A percentile compares a stretch with the other conserved stretches of the same genome.
phyloP scores from a whole-genome alignment of 345 rosid species.

The Eutrema japonicum region DNA sequence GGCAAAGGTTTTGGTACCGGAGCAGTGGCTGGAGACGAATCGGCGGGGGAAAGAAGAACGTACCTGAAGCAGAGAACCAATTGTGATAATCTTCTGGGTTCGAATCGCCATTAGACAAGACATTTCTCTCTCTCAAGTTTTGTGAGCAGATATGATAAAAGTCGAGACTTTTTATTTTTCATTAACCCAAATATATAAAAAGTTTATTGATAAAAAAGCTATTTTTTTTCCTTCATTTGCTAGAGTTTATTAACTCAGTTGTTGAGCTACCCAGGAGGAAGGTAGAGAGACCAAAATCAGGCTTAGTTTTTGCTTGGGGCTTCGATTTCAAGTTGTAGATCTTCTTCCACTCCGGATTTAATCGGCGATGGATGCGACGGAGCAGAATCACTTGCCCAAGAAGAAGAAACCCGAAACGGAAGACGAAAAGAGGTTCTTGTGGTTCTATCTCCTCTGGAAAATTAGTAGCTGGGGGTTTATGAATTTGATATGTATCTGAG shows the following conservation, averaged over 20 bases:
- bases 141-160: not conserved
- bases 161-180: not conserved
- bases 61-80: slow-evolving; percentile 45
- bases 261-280: slow-evolving; percentile 38
- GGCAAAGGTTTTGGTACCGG: slow-evolving; percentile 15
- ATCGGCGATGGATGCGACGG: slow-evolving; percentile 39
- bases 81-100: slow-evolving; percentile 22
- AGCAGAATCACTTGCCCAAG: slow-evolving; percentile 36
- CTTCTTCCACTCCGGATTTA: not conserved
- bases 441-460: not conserved
- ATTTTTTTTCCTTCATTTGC: not conserved
- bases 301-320: slow-evolving; percentile 9
- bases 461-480: not conserved
- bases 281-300: slow-evolving; percentile 17
- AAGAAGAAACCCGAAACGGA: slow-evolving; percentile 49
- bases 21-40: slow-evolving; percentile 15
- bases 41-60: slow-evolving; percentile 38
- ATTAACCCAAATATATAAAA: too few relatives aligned
- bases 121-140: slow-evolving; percentile 45
- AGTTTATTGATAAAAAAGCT: too few relatives aligned
- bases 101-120: slow-evolving; percentile 55
- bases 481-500: slow-evolving; percentile 5
- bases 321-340: slow-evolving; percentile 27
- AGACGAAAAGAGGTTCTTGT: slow-evolving; percentile 42
- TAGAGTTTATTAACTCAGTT: slow-evolving; percentile 2